Conservation (phyloP, 2,329 filamentous ascomycete species). For the Ampelomyces quisqualis region DNA sequence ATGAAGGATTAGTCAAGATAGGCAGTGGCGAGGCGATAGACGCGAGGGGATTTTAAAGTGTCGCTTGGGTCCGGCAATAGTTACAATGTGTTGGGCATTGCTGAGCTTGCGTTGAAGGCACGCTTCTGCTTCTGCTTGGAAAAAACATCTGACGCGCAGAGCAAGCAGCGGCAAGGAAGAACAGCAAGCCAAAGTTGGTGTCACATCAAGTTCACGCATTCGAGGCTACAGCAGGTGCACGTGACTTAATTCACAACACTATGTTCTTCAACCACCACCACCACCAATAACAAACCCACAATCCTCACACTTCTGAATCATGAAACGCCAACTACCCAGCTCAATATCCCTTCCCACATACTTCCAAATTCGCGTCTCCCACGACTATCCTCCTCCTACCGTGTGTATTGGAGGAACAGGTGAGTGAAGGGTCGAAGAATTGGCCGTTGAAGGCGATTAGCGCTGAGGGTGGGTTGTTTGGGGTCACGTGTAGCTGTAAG, state of each 20-base stretch:
- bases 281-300: background rate
- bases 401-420: conserved; percentile 54
- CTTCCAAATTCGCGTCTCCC: conserved; percentile 40
- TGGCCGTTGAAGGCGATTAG: conserved; percentile 32
- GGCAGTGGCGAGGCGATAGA: conserved; percentile 2
- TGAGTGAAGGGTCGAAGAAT: conserved; percentile 31
- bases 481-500: conserved; percentile 22
- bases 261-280: background rate
- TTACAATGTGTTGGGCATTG: background rate
- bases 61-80: background rate
- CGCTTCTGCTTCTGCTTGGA: too few relatives aligned
- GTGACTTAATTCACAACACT: too few relatives aligned
- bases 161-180: too few relatives aligned
- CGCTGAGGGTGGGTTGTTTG: conserved; percentile 35
- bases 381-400: conserved; percentile 56
- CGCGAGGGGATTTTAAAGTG: background rate
- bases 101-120: background rate
- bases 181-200: too few relatives aligned
- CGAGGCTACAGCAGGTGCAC: too few relatives aligned
- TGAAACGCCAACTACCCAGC: conserved; percentile 23
- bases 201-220: too few relatives aligned
- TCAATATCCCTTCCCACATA: conserved; percentile 46
- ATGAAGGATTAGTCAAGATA: conserved; percentile 25
- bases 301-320: too few relatives aligned
- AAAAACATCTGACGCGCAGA: background rate